phyloP scores from a whole-genome alignment of 2,329 filamentous ascomycete genomes.

The Aureobasidium melanogenum region DNA sequence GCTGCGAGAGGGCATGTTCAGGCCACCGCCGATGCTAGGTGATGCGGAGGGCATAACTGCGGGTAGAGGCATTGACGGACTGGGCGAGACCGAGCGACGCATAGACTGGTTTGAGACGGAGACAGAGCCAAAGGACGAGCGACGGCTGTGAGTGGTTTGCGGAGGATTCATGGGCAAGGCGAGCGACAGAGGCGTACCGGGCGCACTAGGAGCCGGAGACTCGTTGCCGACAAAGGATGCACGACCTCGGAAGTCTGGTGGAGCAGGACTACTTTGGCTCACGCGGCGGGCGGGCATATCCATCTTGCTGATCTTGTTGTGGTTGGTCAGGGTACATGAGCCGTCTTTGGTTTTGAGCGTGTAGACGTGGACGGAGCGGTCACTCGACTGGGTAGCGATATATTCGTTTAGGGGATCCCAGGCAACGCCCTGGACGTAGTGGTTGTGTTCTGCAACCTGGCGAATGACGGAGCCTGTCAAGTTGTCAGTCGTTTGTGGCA shows the following conservation, averaged over 20 bases:
- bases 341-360: conserved; percentile 93
- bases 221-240: conserved; percentile 57
- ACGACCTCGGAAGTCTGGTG: conserved; percentile 66
- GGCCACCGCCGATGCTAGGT: conserved; percentile 61
- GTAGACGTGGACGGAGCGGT: conserved; percentile 96
- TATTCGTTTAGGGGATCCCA: conserved; percentile 99
- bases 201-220: conserved; percentile 82
- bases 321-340: conserved; percentile 73
- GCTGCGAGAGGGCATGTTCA: conserved; percentile 53
- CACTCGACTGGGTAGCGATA: conserved; percentile 94
- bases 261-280: conserved; percentile 85
- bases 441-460: conserved; percentile 93
- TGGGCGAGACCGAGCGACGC: conserved; percentile 75
- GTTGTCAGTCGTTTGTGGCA: conserved; percentile 15
- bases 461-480: conserved; percentile 58
- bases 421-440: conserved; percentile 95
- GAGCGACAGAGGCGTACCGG: conserved; percentile 83
- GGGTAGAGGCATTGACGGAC: conserved; percentile 84
- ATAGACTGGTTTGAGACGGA: conserved; percentile 52
- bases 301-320: conserved; percentile 78
- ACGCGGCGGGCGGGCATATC: conserved; percentile 87
- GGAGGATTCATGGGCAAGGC: conserved; percentile 95
- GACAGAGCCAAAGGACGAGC: conserved; percentile 77
- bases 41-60: conserved; percentile 94
- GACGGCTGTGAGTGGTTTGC: conserved; percentile 78